Percentiles rank a stretch among this genome's conserved stretches.
Conservation (phyloP, 345 rosid species). For the Cardiospermum halicacabum region DNA sequence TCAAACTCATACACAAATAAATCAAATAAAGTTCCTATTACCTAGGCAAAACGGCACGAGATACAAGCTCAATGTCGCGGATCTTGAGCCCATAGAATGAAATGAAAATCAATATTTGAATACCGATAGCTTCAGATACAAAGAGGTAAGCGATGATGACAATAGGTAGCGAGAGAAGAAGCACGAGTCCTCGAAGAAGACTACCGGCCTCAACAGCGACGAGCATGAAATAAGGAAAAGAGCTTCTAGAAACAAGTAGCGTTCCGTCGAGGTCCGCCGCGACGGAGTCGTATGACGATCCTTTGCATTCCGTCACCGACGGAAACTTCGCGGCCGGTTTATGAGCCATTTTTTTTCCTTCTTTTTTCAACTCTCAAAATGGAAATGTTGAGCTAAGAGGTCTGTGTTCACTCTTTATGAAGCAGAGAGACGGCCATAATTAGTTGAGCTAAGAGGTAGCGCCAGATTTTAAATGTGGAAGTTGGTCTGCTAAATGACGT, state of each 20-base stretch:
- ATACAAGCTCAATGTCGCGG: constrained; percentile 82
- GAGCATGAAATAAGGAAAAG: constrained; percentile 90
- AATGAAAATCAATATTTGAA: constrained; percentile 83
- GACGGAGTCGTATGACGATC: constrained; percentile 46
- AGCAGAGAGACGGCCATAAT: neutral
- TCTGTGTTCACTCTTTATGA: neutral
- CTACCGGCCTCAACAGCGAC: constrained; percentile 91
- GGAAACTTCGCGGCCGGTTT: constrained; percentile 36
- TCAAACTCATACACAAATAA: too few species aligned
- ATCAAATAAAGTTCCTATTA: neutral
- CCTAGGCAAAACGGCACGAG: constrained; percentile 92
- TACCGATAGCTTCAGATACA: constrained; percentile 79
- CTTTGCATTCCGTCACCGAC: constrained; percentile 43
- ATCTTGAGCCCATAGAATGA: constrained; percentile 76
- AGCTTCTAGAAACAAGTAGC: constrained; percentile 68
- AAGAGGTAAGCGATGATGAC: constrained; percentile 63
- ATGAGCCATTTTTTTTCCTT: constrained; percentile 27
- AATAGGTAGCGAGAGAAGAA: constrained; percentile 69
- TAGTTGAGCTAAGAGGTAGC: constrained; percentile 29
- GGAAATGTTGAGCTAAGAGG: too few species aligned
- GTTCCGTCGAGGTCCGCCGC: constrained; percentile 98
- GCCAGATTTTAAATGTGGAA: constrained; percentile 49
- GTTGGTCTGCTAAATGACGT: constrained; percentile 26
- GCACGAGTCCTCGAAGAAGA: constrained; percentile 70
- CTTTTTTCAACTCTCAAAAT: neutral